Base-by-base conservation (phyloP, 176 grass and related monocot species). In the Triticum turgidum region DNA sequence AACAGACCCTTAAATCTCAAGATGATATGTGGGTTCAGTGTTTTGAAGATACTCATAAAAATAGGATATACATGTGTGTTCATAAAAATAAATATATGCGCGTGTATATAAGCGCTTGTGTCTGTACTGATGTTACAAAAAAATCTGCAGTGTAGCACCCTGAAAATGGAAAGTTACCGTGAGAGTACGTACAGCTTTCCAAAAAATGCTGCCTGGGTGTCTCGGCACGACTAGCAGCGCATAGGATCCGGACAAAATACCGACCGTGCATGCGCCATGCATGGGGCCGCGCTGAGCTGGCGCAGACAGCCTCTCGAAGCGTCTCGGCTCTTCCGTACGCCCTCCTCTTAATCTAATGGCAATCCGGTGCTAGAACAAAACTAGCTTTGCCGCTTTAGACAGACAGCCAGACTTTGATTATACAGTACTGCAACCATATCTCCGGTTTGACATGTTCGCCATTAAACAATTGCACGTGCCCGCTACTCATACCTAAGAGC, bases 311-410 rank as follows among this genome's bases (percentile, higher is more conserved):
- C 21, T 21, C 87, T 17, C 6, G 76, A 66, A 85, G 42, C 41
- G 5, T 67, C 82, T 29, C 7, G 81, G n/a, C 75, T 64, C 81
- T 44, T 56, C 76, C 66, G 54, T 79, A 84, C 75, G 69, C 12
- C 3, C 5, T 15, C 9, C 30, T 4, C 9, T 44, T 81, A 51
- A 17, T 7, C 3, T 45, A 52, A 76, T 44, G 42, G 42, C 2
- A 44, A 2, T 41, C 68, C 4, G 7, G 7, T 21, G 68, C 68
- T 39, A 68, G 13, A 66, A 30, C 29, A 34, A 33, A 72, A n/a
- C 69, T 24, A 61, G 21, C 76, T 62, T 42, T 27, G n/a, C 61
- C 14, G 42, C 78, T 24, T n/a, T 39, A 35, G 38, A 17, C 30
- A 67, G 27, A 38, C 33, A 10, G 62, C 68, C 72, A 88, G 8